Percentiles rank a stretch among this genome's conserved stretches.
phyloP scores from a whole-genome alignment of 139 green algal genomes.

The Bryopsis sp. region DNA sequence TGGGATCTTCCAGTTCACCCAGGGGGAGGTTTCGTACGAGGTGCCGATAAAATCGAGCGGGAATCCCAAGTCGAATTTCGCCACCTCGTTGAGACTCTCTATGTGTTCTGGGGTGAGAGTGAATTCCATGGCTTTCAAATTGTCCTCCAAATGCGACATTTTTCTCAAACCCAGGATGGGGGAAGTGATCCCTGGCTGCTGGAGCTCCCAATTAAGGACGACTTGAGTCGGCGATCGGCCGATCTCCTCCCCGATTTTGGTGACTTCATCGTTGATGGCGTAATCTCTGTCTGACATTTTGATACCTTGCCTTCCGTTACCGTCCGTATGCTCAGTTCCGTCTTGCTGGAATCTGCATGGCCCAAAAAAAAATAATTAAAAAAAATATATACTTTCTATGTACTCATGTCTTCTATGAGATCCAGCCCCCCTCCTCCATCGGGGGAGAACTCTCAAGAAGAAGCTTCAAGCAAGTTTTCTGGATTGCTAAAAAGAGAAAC shows the following conservation, averaged over 20 bases:
- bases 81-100: not conserved
- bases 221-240: constrained; percentile 5
- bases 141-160: constrained; percentile 8
- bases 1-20: constrained; percentile 16
- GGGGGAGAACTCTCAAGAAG: too few relatives aligned
- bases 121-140: constrained; percentile 10
- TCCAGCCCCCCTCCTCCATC: too few relatives aligned
- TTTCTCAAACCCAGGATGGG: constrained; percentile 9
- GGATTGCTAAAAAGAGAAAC: too few relatives aligned
- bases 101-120: constrained; percentile 12
- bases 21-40: constrained; percentile 11
- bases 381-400: too few relatives aligned
- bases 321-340: not conserved
- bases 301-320: not conserved
- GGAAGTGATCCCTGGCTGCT: constrained; percentile 4
- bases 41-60: constrained; percentile 17
- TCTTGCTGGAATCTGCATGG: not conserved
- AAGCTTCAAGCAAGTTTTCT: too few relatives aligned
- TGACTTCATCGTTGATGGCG: constrained; percentile 10
- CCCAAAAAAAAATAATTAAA: not conserved
- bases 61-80: constrained; percentile 10
- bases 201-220: constrained; percentile 16
- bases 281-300: constrained; percentile 18
- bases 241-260: constrained; percentile 3
- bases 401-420: too few relatives aligned